phyloP scores from a whole-genome alignment of 352 stramenopile genomes.

The Phytophthora multivora region DNA sequence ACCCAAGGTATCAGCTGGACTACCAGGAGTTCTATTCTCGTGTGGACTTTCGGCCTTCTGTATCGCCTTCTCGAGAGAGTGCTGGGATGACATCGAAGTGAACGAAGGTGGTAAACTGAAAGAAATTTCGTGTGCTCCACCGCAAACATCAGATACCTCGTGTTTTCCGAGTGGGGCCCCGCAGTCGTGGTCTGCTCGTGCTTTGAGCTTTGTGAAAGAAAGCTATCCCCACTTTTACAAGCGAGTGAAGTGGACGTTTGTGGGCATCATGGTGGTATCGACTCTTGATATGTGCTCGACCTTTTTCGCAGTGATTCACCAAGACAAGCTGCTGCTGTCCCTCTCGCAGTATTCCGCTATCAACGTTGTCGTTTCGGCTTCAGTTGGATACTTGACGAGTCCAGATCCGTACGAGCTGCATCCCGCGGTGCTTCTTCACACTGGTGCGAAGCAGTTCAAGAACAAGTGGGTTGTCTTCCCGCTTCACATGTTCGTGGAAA shows the following conservation, averaged over 20 bases:
- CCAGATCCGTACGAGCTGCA: slow-evolving; percentile 65
- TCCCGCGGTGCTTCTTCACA: slow-evolving; percentile 57
- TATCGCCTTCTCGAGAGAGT: slow-evolving; percentile 66
- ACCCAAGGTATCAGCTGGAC: slow-evolving; percentile 46
- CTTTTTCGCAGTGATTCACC: slow-evolving; percentile 50
- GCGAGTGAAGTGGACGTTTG: slow-evolving; percentile 80
- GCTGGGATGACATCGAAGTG: slow-evolving; percentile 74
- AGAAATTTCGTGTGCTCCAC: slow-evolving; percentile 12
- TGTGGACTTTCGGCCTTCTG: slow-evolving; percentile 70
- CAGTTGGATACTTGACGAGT: slow-evolving; percentile 71
- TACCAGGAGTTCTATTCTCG: slow-evolving; percentile 56
- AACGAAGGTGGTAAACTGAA: slow-evolving; percentile 27
- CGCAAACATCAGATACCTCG: neutral
- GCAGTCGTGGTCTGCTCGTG: slow-evolving; percentile 27
- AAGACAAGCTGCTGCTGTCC: slow-evolving; percentile 45
- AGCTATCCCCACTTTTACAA: slow-evolving; percentile 68
- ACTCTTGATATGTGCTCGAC: slow-evolving; percentile 74
- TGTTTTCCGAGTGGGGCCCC: neutral
- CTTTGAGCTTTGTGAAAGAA: slow-evolving; percentile 31
- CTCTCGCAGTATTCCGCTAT: slow-evolving; percentile 79
- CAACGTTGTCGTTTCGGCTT: slow-evolving; percentile 71
- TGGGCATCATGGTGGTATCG: slow-evolving; percentile 70
- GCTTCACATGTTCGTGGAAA: slow-evolving; percentile 79
- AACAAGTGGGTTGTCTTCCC: slow-evolving; percentile 82
- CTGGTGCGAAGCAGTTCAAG: slow-evolving; percentile 59